These are phyloP conservation scores for Sugiyamaella paludigena DNA, from an alignment of 1,139 yeast species.

Conservation along the genomic window DNA sequence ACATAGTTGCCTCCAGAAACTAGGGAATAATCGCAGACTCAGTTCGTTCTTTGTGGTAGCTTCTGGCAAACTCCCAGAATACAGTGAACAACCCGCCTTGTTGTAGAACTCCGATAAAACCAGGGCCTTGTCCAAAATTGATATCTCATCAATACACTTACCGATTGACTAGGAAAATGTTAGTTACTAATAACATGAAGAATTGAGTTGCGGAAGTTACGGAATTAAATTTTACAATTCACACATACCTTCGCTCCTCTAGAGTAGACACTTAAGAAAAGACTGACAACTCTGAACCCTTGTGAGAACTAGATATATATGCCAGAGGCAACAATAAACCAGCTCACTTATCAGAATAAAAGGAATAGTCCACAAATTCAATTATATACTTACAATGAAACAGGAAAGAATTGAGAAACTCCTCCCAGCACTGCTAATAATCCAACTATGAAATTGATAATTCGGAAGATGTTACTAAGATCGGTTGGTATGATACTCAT, in stretches of 20 bases:
- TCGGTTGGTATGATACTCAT: conserved; percentile 27
- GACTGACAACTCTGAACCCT: not conserved
- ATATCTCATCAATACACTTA: not conserved
- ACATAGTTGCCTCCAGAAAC: too few species aligned
- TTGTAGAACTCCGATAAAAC: not conserved
- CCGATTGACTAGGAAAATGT: not conserved
- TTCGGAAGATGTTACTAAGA: conserved; percentile 53
- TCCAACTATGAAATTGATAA: conserved; percentile 64
- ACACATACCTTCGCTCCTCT: too few species aligned
- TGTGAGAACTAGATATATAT: not conserved
- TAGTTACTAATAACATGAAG: too few species aligned
- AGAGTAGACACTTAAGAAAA: too few species aligned
- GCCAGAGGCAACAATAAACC: not conserved
- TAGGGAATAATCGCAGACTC: too few species aligned
- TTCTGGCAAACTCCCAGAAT: too few species aligned
- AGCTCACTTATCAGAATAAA: too few species aligned
- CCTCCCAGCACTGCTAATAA: conserved; percentile 56
- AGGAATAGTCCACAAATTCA: too few species aligned
- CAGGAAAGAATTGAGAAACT: conserved; percentile 55
- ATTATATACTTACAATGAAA: conserved; percentile 47
- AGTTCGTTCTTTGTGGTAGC: too few species aligned
- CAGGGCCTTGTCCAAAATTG: not conserved
- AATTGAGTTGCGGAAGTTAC: too few species aligned
- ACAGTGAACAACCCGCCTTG: too few species aligned
- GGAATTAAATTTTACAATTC: too few species aligned